These are phyloP conservation scores for Penicillium daleae DNA, from an alignment of 495 filamentous ascomycete genomes.

Conservation along the genomic window DNA sequence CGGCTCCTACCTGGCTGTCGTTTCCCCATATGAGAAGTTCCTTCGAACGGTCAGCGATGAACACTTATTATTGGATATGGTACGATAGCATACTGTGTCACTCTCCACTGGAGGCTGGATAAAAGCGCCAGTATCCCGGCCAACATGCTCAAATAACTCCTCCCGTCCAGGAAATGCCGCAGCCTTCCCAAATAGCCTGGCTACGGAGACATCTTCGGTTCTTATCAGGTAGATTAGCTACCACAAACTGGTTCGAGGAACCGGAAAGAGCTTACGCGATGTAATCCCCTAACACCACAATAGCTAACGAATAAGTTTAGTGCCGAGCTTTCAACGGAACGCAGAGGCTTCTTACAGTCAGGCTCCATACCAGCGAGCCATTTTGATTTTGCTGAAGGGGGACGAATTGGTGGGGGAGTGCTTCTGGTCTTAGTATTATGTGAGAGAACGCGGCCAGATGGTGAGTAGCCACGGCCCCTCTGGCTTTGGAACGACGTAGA, in stretches of 20 bases:
- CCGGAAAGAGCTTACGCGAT: not conserved
- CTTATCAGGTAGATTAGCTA: not conserved
- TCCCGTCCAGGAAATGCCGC: not conserved
- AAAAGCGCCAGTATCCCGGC: not conserved
- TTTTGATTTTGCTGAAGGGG: not conserved
- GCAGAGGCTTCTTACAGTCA: not conserved
- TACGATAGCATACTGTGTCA: not conserved
- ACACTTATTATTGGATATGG: not conserved
- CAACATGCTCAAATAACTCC: not conserved
- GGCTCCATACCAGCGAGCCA: not conserved
- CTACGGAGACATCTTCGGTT: not conserved
- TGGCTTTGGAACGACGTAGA: not conserved
- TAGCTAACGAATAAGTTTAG: not conserved
- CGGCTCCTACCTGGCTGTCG: not conserved
- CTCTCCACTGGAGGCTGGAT: constrained; percentile 8
- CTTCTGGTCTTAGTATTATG: not conserved
- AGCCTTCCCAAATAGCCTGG: not conserved
- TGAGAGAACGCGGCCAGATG: not conserved
- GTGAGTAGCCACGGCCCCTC: not conserved
- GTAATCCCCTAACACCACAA: not conserved
- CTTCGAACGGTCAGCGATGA: not conserved
- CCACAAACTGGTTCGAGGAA: not conserved
- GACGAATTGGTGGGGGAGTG: not conserved
- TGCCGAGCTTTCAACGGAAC: not conserved
- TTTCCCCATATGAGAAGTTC: constrained; percentile 15